Evolutionary conservation across 257 asterid species (phyloP), one percentile per base, ranked within the genome.

Genomic region (Penstemon newberryi): DNA sequence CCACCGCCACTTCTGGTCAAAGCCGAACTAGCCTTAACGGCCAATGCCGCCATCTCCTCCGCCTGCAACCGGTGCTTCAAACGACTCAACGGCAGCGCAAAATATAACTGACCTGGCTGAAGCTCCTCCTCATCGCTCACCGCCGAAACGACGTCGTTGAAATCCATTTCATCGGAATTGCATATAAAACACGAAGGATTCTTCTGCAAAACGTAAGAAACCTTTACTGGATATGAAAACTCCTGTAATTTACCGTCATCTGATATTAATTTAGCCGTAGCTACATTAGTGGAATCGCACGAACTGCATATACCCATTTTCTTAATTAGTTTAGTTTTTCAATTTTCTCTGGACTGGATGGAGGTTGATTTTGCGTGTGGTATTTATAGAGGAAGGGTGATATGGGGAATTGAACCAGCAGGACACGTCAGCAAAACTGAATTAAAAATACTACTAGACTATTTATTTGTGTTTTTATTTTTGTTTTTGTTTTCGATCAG

Each of bases 31-130:
- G 99, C 99, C 41, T 94, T 94, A 1, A 91, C 95, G 5, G 97
- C 99, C 91, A 94, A 86, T 80, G 97, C 96, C 1, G 99, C 97
- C 97, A 94, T 94, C 70, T 91, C 96, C 73, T 86, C 96, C 41
- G 95, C 88, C 79, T 78, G 84, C 3, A 94, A 82, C 78, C 87
- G 87, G 50, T 74, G 86, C 46, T 66, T 73, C 65, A 94, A 37
- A 73, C 81, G 77, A 70, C 69, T 85, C 73, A 89, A 55, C 50
- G 97, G 97, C 75, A 91, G 82, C 64, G 88, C 95, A 64, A 94
- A 94, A 70, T 94, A 94, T 12, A 89, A 74, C 84, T 94, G 97
- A 0, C 97, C 97, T 0, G 83, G 93, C 73, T 78, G 90, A 46
- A 94, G 86, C 77, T 75, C 91, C 15, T 94, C 99, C 56, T 94